Conservation (phyloP, 352 stramenopile genomes). For the Phytophthora constricta region DNA sequence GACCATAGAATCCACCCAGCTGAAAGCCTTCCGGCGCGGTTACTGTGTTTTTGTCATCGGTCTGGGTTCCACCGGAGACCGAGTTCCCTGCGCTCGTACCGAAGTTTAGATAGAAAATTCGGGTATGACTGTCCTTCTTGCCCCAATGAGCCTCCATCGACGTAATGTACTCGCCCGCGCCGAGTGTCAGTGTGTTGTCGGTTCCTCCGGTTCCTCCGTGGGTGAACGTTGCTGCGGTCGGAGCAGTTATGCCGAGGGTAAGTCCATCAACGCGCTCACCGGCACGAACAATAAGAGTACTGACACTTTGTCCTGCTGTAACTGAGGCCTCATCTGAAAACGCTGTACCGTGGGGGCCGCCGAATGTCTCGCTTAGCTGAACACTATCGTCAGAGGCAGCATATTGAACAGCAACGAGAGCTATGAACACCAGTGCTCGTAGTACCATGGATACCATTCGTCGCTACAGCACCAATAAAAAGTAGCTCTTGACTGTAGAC, state of each 20-base stretch:
- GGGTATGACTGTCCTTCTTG: slow-evolving; percentile 2
- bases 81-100: neutral
- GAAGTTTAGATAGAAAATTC: slow-evolving; percentile 3
- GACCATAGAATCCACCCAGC: neutral
- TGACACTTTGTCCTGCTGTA: neutral
- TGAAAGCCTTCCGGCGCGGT: slow-evolving; percentile 4
- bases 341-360: neutral
- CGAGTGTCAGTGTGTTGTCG: neutral
- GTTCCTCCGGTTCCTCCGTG: neutral
- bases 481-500: no score
- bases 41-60: neutral
- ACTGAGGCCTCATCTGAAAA: neutral
- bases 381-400: neutral
- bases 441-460: neutral
- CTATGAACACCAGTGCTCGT: neutral
- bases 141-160: slow-evolving; percentile 6
- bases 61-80: neutral
- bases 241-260: neutral
- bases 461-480: neutral
- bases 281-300: neutral
- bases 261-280: neutral
- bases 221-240: neutral
- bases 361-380: slow-evolving; percentile 2
- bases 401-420: neutral
- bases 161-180: neutral